Evolutionary conservation across 1,284 basidiomycete species (phyloP), one percentile per base, ranked within the genome.

Genomic region (Rhodotorula sp.): DNA sequence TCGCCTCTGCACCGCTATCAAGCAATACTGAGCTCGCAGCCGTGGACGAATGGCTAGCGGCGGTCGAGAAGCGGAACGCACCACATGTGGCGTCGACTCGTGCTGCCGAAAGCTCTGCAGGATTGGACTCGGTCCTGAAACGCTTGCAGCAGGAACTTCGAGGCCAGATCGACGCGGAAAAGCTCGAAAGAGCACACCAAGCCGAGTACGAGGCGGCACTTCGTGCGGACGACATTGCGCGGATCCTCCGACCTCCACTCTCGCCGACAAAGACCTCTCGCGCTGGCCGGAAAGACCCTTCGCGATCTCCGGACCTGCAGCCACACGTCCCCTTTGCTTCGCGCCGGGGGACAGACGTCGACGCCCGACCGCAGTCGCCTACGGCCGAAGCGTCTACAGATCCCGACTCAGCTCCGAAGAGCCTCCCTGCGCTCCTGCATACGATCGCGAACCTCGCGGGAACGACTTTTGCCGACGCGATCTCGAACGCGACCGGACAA

Each of bases 91-190:
- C 37, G 17, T 17, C n/a, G 57, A 3, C 4, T 48, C 20, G 5
- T 10, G 4, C 33, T 30, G 48, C 33, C 59, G 33, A 4, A 6
- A 17, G 29, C 42, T 46, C 24, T 12, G 29, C 6, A 45, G 14
- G 6, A 7, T 33, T 73, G 7, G 48, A 61, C 0, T n/a, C 46
- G 1, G 29, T 61, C 20, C 14, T 68, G 22, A 62, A 62, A 24
- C 49, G 71, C 42, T 56, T 71, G 61, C 29, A 45, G 29, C 68
- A 75, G 44, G 73, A 73, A 51, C 37, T 75, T 2, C 46, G 37
- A 6, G 71, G 72, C 5, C 67, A 72, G 49, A 20, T 45, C 30
- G 60, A 69, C 8, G 61, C 65, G 7, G 53, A 53, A 5, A 22
- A 58, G n/a, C 29, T 71, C 29, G 51, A 54, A 26, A 10, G 29